A percentile compares a stretch with the other conserved stretches of the same genome.
phyloP scores from a whole-genome alignment of 306 rosid genomes.

The Gastrolobium villosum region DNA sequence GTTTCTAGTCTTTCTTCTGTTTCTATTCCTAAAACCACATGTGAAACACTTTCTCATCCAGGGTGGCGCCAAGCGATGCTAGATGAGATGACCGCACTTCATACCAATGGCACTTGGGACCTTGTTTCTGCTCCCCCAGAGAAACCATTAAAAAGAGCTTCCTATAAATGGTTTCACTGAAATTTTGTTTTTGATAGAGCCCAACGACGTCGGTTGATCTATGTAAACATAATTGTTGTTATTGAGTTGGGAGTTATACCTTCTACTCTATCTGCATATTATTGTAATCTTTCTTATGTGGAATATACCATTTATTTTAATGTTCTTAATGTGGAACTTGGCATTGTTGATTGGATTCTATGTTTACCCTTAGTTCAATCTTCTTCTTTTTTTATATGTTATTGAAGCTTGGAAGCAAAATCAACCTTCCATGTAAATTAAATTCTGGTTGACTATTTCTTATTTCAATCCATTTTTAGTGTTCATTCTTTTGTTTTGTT shows the following conservation, averaged over 20 bases:
- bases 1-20: too few species aligned
- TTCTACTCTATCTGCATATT: neutral
- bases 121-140: too few species aligned
- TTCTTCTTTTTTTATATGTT: neutral
- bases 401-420: conserved; percentile 14
- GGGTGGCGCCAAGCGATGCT: too few species aligned
- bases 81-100: too few species aligned
- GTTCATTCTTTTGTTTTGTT: conserved; percentile 25
- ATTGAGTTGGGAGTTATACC: neutral
- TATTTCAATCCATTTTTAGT: conserved; percentile 8
- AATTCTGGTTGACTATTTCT: conserved; percentile 14
- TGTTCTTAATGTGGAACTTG: neutral
- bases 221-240: neutral
- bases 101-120: too few species aligned
- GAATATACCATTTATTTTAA: neutral
- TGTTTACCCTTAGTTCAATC: neutral
- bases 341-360: neutral
- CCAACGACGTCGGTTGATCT: neutral
- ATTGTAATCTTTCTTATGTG: neutral
- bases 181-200: neutral
- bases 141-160: neutral
- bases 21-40: too few species aligned
- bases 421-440: conserved; percentile 8
- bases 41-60: too few species aligned
- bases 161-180: neutral